These are phyloP conservation scores for Aspergillus texensis DNA, from an alignment of 2,329 filamentous ascomycete species.

Conservation along the genomic window DNA sequence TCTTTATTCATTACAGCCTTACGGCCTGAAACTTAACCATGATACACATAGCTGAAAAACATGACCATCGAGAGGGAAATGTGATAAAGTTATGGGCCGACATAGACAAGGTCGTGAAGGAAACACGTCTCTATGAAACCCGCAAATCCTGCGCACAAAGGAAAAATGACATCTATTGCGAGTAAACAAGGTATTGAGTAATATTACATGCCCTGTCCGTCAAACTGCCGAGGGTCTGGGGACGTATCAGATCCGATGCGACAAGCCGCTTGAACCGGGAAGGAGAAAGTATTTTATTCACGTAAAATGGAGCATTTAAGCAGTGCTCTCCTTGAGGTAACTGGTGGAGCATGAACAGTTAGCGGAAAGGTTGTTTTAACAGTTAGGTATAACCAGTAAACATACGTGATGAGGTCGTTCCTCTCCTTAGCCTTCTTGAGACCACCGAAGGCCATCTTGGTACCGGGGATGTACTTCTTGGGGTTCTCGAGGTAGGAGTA, in stretches of 20 bases:
- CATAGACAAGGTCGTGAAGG: constrained; percentile 20
- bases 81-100: constrained; percentile 15
- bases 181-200: constrained; percentile 38
- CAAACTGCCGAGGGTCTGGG: constrained; percentile 17
- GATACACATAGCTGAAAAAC: constrained; percentile 26
- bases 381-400: constrained; percentile 27
- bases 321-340: constrained; percentile 42
- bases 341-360: constrained; percentile 26
- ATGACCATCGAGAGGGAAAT: constrained; percentile 14
- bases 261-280: constrained; percentile 23
- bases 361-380: constrained; percentile 6
- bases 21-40: constrained; percentile 27
- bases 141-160: constrained; percentile 26
- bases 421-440: constrained; percentile 99
- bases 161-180: constrained; percentile 36
- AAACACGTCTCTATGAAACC: constrained; percentile 30
- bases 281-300: constrained; percentile 20
- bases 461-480: constrained; percentile 99
- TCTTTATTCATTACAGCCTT: constrained; percentile 29
- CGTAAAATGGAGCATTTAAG: constrained; percentile 30
- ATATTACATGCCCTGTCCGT: constrained; percentile 42
- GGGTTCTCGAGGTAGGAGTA: constrained; percentile 99
- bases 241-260: constrained; percentile 13
- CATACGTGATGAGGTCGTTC: constrained; percentile 97
- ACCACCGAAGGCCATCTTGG: constrained; percentile 99